Evolutionary conservation across 2,329 filamentous ascomycete species (phyloP).

Genomic region (Nothomitra cinnamomea): DNA sequence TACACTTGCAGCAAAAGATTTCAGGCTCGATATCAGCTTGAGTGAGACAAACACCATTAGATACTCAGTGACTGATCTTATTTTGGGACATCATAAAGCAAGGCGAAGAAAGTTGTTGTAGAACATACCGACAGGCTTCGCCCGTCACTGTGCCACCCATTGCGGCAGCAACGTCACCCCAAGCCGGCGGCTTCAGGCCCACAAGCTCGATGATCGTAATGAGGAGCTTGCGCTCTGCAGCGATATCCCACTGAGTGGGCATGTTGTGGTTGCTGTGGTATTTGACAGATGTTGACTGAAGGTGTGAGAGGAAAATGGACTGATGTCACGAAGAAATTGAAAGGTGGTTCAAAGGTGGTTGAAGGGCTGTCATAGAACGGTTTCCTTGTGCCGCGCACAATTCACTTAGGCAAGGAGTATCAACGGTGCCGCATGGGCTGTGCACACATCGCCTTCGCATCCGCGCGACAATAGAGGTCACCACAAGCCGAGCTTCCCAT

Average conservation of each 20-base stretch:
- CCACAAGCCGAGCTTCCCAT: too few species aligned
- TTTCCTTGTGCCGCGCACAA: not conserved
- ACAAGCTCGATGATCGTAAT: not conserved
- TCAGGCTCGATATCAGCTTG: too few species aligned
- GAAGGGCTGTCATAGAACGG: not conserved
- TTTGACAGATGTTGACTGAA: not conserved
- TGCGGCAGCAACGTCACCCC: not conserved
- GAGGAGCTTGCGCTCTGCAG: not conserved
- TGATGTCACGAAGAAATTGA: not conserved
- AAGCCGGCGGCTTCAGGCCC: not conserved
- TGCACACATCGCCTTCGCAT: not conserved
- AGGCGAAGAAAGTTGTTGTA: not conserved
- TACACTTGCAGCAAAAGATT: too few species aligned
- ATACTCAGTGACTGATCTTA: too few species aligned
- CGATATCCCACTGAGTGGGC: not conserved
- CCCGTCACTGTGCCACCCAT: not conserved
- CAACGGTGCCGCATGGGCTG: not conserved
- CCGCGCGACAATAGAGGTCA: too few species aligned
- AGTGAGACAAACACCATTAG: too few species aligned
- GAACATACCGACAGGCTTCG: not conserved
- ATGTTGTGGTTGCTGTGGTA: not conserved
- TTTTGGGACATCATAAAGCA: not conserved
- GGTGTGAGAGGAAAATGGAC: not conserved
- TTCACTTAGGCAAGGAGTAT: not conserved
- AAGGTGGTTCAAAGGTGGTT: not conserved